Evolutionary conservation across 2,329 filamentous ascomycete genomes (phyloP).

Genomic region (Diaporthe batatas): DNA sequence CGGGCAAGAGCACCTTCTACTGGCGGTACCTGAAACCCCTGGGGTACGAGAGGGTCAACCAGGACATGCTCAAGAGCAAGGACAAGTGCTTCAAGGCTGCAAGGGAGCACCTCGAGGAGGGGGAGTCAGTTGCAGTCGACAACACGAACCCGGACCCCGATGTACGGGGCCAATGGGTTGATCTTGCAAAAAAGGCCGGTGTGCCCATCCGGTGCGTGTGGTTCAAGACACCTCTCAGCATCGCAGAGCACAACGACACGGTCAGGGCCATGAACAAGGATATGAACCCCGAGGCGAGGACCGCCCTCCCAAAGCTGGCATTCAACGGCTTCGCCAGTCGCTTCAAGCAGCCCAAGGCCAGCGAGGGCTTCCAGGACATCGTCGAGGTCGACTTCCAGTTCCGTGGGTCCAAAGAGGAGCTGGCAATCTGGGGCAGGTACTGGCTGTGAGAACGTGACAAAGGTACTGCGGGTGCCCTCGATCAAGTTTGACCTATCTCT

Average conservation of each 20-base stretch:
- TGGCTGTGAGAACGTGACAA: constrained; percentile 69
- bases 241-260: constrained; percentile 89
- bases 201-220: constrained; percentile 88
- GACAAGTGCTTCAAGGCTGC: constrained; percentile 81
- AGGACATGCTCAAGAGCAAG: constrained; percentile 83
- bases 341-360: constrained; percentile 77
- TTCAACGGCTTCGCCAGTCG: constrained; percentile 82
- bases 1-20: constrained; percentile 94
- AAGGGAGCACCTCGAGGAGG: constrained; percentile 71
- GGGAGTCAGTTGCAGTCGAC: constrained; percentile 83
- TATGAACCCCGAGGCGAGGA: constrained; percentile 87
- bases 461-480: background rate
- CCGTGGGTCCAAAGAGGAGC: constrained; percentile 76
- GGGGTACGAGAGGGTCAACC: constrained; percentile 88
- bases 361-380: constrained; percentile 89
- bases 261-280: constrained; percentile 78
- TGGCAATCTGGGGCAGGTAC: constrained; percentile 79
- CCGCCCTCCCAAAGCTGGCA: constrained; percentile 80
- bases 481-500: background rate
- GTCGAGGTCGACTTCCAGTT: constrained; percentile 82
- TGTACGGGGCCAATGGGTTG: constrained; percentile 82
- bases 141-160: constrained; percentile 93
- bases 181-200: constrained; percentile 76
- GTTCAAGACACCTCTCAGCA: constrained; percentile 78
- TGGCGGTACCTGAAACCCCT: constrained; percentile 82